Evolutionary conservation across 148 eudicot species (phyloP).

Genomic region (Nyssa sinensis): DNA sequence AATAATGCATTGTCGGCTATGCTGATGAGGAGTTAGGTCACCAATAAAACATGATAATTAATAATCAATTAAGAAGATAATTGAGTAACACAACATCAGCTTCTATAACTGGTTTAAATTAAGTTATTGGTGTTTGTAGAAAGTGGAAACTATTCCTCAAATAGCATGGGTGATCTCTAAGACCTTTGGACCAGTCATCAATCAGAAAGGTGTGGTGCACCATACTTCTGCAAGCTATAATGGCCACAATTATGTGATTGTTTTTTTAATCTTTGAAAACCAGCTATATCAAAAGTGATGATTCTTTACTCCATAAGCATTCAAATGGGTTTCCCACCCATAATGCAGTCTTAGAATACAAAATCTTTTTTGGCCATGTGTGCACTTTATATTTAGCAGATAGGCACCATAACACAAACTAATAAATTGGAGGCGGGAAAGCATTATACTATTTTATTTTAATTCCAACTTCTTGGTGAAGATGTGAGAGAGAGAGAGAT

Average conservation of each 20-base stretch:
- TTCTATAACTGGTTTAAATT: too few relatives aligned
- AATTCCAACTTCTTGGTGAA: slow-evolving; percentile 6
- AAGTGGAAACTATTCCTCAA: neutral
- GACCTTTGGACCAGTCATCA: neutral
- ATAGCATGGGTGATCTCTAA: neutral
- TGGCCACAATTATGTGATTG: neutral
- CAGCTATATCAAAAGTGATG: too few relatives aligned
- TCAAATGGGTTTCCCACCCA: neutral
- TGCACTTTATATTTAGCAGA: neutral
- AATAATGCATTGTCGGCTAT: slow-evolving; percentile 44
- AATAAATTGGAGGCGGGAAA: neutral
- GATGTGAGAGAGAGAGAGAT: neutral
- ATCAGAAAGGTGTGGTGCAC: slow-evolving; percentile 14
- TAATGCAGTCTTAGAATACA: neutral
- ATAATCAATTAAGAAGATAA: slow-evolving; percentile 6
- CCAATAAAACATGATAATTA: slow-evolving; percentile 18
- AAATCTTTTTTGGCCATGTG: neutral
- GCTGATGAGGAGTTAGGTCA: slow-evolving; percentile 37
- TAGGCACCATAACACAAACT: slow-evolving; percentile 3
- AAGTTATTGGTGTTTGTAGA: neutral
- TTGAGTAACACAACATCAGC: neutral
- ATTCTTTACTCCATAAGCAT: neutral
- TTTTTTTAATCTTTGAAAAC: too few relatives aligned
- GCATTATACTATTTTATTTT: neutral
- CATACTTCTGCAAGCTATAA: slow-evolving; percentile 10